Evolutionary conservation across 2,329 filamentous ascomycete species (phyloP).

Genomic region (Aquanectria penicillioides): DNA sequence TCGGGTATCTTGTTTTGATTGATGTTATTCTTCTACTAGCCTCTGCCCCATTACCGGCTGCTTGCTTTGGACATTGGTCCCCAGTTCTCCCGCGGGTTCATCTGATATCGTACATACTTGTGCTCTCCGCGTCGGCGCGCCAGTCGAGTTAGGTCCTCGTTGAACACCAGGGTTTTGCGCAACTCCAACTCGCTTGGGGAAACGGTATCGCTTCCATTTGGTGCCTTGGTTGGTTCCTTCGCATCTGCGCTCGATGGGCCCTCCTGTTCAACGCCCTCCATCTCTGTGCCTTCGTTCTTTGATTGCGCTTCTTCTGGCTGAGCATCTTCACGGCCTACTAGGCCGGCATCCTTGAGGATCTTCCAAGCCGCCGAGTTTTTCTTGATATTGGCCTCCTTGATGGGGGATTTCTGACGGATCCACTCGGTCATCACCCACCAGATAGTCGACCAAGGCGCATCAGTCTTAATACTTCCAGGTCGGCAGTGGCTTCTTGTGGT

Average conservation of each 20-base stretch:
- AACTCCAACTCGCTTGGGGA: slow-evolving; percentile 50
- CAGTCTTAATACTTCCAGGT: slow-evolving; percentile 89
- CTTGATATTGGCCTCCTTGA: slow-evolving; percentile 78
- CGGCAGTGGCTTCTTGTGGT: slow-evolving; percentile 90
- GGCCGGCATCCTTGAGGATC: slow-evolving; percentile 63
- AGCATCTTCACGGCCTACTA: slow-evolving; percentile 48
- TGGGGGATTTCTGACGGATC: slow-evolving; percentile 81
- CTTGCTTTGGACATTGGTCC: slow-evolving; percentile 77
- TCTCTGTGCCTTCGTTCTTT: slow-evolving; percentile 44
- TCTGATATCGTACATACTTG: slow-evolving; percentile 85
- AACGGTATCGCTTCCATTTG: slow-evolving; percentile 33
- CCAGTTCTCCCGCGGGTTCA: slow-evolving; percentile 93
- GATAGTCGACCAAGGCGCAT: slow-evolving; percentile 88
- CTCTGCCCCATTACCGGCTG: slow-evolving; percentile 63
- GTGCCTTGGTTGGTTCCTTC: slow-evolving; percentile 23
- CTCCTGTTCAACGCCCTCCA: slow-evolving; percentile 51
- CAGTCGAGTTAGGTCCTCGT: slow-evolving; percentile 79
- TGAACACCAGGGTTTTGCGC: slow-evolving; percentile 74
- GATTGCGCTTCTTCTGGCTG: slow-evolving; percentile 28
- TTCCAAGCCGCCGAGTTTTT: slow-evolving; percentile 76
- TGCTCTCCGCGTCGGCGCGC: slow-evolving; percentile 73
- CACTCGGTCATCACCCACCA: slow-evolving; percentile 97
- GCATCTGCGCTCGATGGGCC: slow-evolving; percentile 23
- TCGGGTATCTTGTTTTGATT: not conserved
- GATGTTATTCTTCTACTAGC: no score